Base-by-base conservation (phyloP, 2,329 filamentous ascomycete genomes). In the Aureobasidium sp. region DNA sequence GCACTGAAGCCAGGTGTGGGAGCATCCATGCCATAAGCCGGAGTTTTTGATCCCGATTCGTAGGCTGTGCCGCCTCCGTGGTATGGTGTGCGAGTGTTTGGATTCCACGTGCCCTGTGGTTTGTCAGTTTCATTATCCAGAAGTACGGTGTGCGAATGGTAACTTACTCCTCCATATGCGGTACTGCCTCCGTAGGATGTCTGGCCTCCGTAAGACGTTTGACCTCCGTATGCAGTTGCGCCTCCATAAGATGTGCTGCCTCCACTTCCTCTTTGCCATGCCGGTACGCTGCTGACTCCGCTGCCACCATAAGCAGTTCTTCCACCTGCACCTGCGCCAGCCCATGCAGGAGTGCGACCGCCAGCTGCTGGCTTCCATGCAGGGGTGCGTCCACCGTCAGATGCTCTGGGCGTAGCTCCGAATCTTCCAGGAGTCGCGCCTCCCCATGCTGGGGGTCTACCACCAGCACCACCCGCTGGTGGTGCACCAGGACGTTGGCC, bases 61-160 rank as follows among this genome's bases (percentile, higher is more conserved):
- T 84, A 84, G 60, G 89, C 79, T 89, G 93, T 72, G 20, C 60
- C 60, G 24, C 88, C 87, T 60, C 87, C 85, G 68, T 93, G 89
- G 59, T 88, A 89, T 1, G 90, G 88, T 39, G 75, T 76, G 39
- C 73, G 70, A 34, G 63, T 65, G 60, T 71, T 73, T 41, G 74
- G 68, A 63, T 72, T 73, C 73, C 73, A 76, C 2, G 73, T 71
- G 10, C 72, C 68, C 70, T 73, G 66, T 46, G 6, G 36, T 34
- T 61, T 53, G 63, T 64, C 32, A 63, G 63, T 39, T 29, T 43
- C 29, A 52, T 55, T 66, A 68, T 61, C 29, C 27, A 32, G 44
- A 20, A 12, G 15, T 47, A 20, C 59, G 44, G 48, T 59, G 17
- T n/a, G 26, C 9, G 51, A 17, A 34, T 12, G 39, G 66, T 59